Percentiles rank a stretch among this genome's conserved stretches.
These are phyloP conservation scores for Prunus kanzakura DNA, from an alignment of 306 rosid genomes.

Conservation along the genomic window DNA sequence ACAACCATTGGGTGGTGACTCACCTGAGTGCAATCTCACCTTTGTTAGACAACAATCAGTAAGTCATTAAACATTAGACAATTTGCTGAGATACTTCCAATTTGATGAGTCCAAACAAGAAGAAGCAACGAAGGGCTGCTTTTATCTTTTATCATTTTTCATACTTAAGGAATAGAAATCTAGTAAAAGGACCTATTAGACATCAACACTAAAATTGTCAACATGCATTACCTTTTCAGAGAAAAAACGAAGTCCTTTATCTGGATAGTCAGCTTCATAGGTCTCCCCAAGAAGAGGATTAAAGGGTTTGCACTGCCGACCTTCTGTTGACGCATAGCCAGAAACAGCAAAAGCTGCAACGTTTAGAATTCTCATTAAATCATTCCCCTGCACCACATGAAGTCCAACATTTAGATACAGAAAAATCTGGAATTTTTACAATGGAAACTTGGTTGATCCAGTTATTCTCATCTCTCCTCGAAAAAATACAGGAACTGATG, in stretches of 20 bases:
- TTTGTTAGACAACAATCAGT: conserved; percentile 40
- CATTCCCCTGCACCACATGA: conserved; percentile 80
- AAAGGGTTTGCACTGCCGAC: conserved; percentile 98
- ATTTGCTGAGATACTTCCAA: conserved; percentile 14
- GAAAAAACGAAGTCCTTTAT: conserved; percentile 86
- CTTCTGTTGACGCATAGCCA: conserved; percentile 96
- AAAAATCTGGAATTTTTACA: conserved; percentile 25
- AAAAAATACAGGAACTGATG: conserved; percentile 39
- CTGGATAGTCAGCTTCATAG: conserved; percentile 97
- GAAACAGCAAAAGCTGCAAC: conserved; percentile 97
- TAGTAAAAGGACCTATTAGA: not conserved
- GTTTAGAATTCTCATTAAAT: conserved; percentile 89
- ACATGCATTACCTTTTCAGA: conserved; percentile 73
- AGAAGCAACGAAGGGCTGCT: conserved; percentile 14
- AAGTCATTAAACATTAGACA: conserved; percentile 16
- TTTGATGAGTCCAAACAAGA: conserved; percentile 5
- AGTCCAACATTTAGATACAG: conserved; percentile 9
- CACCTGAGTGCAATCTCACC: conserved; percentile 56
- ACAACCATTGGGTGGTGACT: conserved; percentile 98
- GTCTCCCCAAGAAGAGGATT: conserved; percentile 99
- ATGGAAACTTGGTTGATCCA: not conserved
- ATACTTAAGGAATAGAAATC: not conserved
- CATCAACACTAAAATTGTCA: not conserved
- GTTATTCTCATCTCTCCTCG: not conserved
- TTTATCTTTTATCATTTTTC: not conserved